Base-by-base conservation (phyloP, 306 rosid genomes). In the Pyrus communis region DNA sequence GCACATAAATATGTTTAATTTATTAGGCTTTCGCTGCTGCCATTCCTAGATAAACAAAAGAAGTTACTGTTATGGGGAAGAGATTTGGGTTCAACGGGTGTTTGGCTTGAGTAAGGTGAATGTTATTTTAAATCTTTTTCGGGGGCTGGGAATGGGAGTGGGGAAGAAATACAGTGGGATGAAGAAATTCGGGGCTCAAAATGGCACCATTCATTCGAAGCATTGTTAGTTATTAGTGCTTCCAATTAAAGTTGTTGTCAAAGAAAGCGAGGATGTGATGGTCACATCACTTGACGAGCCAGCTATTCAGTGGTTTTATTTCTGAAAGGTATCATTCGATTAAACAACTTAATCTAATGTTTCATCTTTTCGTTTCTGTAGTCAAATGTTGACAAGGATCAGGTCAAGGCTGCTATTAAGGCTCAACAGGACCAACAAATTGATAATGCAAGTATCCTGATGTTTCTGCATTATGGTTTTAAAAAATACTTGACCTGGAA, bases 401-500 rank as follows among this genome's bases (percentile, higher is more conserved):
- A 91, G 87, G 93, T 95, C 82, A 95, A 89, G 93, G 96, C 96
- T 77, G 99, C 99, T 23, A 91, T 95, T 55, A 93, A 87, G 81
- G 91, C 97, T 73, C 96, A 92, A 78, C 97, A 95, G 81, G 97
- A 95, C 77, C 86, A 88, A 74, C 97, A 85, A 87, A 89, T 95
- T 25, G 94, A 95, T 86, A 92, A 92, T 82, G 99, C 67, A 83
- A 87, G 99, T 84, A 61, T 77, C 73, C 52, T 45, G 51, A 75
- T 60, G 69, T 65, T 49, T 52, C 22, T 19, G 64, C 51, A 66
- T 5, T 42, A 35, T 63, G 19, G 55, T 42, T 64, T 71, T 22
- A 10, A 4, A 15, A 33, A 76, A 35, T 76, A 31, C 74, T 74
- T 63, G 30, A 65, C 46, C 70, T 69, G 64, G 57, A 40, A 78